phyloP scores from a whole-genome alignment of 768 basidiomycete genomes.

The Amanita molliuscula region DNA sequence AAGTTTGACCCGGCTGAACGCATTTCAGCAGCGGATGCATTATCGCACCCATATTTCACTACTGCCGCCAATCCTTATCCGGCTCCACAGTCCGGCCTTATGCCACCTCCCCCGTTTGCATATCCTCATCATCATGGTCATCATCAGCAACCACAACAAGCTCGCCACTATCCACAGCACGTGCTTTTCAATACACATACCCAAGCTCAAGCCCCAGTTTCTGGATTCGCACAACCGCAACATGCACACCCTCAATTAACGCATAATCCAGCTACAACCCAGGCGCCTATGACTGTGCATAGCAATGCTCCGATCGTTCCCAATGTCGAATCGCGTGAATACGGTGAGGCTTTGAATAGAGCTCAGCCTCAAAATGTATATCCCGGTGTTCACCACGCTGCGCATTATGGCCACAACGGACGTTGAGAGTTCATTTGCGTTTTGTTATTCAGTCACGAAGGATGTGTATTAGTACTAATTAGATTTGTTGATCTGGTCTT shows the following conservation, averaged over 20 bases:
- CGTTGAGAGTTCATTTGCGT: constrained; percentile 8
- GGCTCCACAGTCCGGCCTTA: constrained; percentile 39
- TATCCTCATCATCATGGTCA: constrained; percentile 55
- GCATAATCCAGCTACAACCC: constrained; percentile 2
- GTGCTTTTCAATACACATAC: constrained; percentile 2
- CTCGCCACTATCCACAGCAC: constrained; percentile 15
- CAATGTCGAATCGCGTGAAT: constrained; percentile 4
- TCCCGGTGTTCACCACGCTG: constrained; percentile 16
- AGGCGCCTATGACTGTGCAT: constrained; percentile 2
- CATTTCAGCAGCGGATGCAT: constrained; percentile 83
- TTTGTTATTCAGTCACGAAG: neutral
- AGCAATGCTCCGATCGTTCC: constrained; percentile 3
- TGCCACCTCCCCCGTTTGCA: constrained; percentile 60
- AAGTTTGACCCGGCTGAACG: constrained; percentile 94
- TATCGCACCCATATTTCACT: constrained; percentile 88
- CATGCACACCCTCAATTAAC: constrained; percentile 10
- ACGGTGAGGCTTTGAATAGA: constrained; percentile 1
- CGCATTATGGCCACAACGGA: constrained; percentile 15
- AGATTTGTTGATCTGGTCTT: neutral
- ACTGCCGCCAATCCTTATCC: constrained; percentile 36
- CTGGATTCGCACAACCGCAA: constrained; percentile 8
- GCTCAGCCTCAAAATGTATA: constrained; percentile 10
- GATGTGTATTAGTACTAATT: neutral
- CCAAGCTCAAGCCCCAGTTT: constrained; percentile 5
- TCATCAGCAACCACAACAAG: constrained; percentile 23